phyloP scores from a whole-genome alignment of 768 basidiomycete species.

The Tubosaeta sp. region DNA sequence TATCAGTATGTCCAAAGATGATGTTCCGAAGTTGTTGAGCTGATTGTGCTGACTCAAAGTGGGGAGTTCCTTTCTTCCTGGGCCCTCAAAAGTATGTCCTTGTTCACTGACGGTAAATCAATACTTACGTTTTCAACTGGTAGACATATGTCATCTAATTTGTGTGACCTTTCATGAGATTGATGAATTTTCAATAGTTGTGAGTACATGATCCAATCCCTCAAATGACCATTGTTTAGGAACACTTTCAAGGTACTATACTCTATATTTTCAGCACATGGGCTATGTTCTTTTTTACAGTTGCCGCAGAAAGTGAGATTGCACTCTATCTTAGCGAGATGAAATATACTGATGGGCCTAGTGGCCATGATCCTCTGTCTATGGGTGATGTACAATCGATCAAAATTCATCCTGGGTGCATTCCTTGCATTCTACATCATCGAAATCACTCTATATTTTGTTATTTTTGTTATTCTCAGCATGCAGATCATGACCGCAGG shows the following conservation, averaged over 20 bases:
- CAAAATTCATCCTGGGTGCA: not conserved
- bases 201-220: not conserved
- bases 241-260: not conserved
- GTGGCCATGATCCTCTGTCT: not conserved
- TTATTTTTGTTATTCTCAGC: not conserved
- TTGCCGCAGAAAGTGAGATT: constrained; percentile 4
- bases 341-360: not conserved
- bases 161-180: not conserved
- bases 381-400: not conserved
- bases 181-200: not conserved
- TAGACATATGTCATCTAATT: not conserved
- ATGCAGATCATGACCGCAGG: not conserved
- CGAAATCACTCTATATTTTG: not conserved
- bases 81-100: not conserved
- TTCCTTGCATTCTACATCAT: not conserved
- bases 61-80: not conserved
- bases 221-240: not conserved
- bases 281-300: not conserved
- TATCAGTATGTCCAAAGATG: not conserved
- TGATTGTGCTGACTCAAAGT: not conserved
- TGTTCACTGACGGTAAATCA: not conserved
- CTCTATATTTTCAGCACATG: not conserved
- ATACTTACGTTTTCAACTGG: not conserved
- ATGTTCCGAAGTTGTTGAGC: not conserved
- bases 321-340: no score